Evolutionary conservation across 768 basidiomycete genomes (phyloP), one percentile per base, ranked within the genome.

Genomic region (Mycena vulgaris): DNA sequence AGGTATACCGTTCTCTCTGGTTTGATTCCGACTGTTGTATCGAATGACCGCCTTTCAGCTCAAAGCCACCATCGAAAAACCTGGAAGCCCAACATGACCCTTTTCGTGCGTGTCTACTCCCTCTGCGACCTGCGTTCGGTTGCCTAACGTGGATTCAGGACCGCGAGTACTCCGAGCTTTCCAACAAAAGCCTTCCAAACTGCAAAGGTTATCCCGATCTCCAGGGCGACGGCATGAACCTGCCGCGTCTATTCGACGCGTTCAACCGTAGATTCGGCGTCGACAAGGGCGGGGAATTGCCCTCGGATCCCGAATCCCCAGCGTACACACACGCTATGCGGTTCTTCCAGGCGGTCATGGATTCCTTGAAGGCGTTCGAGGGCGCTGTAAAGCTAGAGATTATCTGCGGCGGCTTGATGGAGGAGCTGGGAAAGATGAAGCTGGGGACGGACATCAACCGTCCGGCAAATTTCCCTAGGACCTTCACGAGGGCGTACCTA

Each of bases 401-500:
- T 47, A 55, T 82, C 4, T 64, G 62, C 35, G 80, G 80, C n/a
- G 81, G 80, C 3, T 63, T 82, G 16, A 75, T 76, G 30, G 69
- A 79, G 35, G 79, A 78, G 69, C 68, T 82, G 28, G 66, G 71
- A 1, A 81, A 80, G 68, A 78, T 81, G 49, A 63, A 73, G 25
- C 61, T 76, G 10, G 74, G 75, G 16, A 75, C 75, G 16, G 80
- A 79, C 45, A 67, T 27, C 3, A 35, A 56, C 4, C 73, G 79
- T 16, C 78, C 80, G 6, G 40, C 70, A 6, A 21, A 63, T 2
- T 82, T 82, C 62, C 81, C 81, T 5, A 76, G 70, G 49, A 66
- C 72, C 42, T 82, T 76, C 58, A 81, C 77, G 5, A 66, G 81
- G 19, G 80, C 81, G 53, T 83, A 80, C 76, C 58, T 83, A 31